These are phyloP conservation scores for Globisporangium spiculum DNA, from an alignment of 352 stramenopile genomes.

Conservation along the genomic window DNA sequence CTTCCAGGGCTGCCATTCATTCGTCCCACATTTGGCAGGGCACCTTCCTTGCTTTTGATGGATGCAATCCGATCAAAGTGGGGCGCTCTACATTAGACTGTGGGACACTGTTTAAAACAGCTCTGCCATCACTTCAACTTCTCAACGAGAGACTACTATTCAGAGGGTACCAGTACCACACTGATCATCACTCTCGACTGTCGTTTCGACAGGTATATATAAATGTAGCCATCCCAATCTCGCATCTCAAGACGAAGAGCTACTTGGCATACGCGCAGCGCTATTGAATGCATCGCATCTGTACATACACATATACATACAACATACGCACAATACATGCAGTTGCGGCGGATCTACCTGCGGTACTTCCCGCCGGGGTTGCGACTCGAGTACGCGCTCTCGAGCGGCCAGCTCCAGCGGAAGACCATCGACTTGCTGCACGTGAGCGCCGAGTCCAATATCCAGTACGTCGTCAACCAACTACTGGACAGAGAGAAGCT, in stretches of 20 bases:
- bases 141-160: background rate
- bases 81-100: background rate
- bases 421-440: conserved; percentile 71
- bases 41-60: background rate
- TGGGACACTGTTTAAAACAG: background rate
- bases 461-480: conserved; percentile 45
- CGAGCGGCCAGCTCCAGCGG: conserved; percentile 36
- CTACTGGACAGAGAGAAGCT: conserved; percentile 57
- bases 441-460: conserved; percentile 66
- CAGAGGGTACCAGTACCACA: background rate
- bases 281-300: background rate
- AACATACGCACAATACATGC: conserved; percentile 32
- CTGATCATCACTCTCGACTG: background rate
- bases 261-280: background rate
- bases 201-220: conserved; percentile 2
- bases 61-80: background rate
- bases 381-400: conserved; percentile 58
- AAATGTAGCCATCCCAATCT: conserved; percentile 2
- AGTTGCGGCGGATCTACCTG: conserved; percentile 61
- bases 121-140: background rate
- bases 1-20: background rate
- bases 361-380: conserved; percentile 72
- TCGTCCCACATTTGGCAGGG: background rate
- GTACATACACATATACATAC: too few relatives aligned
- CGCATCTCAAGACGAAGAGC: background rate